Evolutionary conservation across 441 rosid genomes (phyloP).

Genomic region (Erodium moschatum): DNA sequence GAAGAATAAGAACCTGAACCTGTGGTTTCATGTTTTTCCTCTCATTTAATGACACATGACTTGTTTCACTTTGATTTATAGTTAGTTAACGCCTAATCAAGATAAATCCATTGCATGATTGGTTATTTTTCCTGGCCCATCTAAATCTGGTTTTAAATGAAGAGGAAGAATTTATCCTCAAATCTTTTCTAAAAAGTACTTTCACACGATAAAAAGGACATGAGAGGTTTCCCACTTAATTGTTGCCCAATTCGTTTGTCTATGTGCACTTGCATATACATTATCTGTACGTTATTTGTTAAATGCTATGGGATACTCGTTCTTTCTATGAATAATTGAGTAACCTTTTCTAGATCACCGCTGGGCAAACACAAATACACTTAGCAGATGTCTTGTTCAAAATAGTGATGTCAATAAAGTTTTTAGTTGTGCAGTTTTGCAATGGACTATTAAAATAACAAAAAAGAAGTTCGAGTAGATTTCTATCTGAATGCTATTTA

Average conservation of each 20-base stretch:
- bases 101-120: background rate
- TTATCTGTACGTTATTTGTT: background rate
- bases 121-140: background rate
- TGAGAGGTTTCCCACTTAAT: background rate
- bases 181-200: background rate
- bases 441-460: background rate
- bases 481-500: background rate
- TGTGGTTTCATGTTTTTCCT: background rate
- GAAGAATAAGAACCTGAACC: background rate
- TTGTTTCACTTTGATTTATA: background rate
- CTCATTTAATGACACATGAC: constrained; percentile 1
- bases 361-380: background rate
- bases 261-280: background rate
- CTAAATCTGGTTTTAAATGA: background rate
- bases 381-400: background rate
- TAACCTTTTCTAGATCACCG: background rate
- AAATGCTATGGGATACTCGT: background rate
- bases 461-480: background rate
- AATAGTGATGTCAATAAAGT: background rate
- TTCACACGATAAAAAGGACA: background rate
- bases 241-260: background rate
- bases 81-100: background rate
- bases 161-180: background rate
- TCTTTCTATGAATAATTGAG: background rate
- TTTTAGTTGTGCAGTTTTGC: background rate